phyloP scores from a whole-genome alignment of 768 basidiomycete genomes.

The Xanthoconium stramineum region DNA sequence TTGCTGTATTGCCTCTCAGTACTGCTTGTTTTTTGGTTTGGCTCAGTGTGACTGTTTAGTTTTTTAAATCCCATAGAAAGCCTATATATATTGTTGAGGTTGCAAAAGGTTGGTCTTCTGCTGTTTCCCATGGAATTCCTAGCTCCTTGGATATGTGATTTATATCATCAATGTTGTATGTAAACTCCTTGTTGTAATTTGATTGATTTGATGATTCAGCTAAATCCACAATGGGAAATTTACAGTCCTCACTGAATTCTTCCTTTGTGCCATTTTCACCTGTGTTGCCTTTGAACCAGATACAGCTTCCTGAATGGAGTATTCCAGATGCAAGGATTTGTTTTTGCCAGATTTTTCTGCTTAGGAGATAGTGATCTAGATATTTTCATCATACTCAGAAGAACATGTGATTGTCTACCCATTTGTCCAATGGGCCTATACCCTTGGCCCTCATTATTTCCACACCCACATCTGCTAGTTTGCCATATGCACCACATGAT shows the following conservation, averaged over 20 bases:
- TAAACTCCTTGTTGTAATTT: neutral
- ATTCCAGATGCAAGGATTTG: too few relatives aligned
- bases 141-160: neutral
- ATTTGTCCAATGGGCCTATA: neutral
- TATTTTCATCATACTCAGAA: neutral
- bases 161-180: neutral
- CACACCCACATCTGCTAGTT: neutral
- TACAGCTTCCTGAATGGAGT: neutral
- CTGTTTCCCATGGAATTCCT: neutral
- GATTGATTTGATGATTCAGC: too few relatives aligned
- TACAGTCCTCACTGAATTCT: neutral
- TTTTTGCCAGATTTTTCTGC: neutral
- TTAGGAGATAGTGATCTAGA: too few relatives aligned
- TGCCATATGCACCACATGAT: neutral
- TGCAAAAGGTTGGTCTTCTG: neutral
- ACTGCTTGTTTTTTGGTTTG: too few relatives aligned
- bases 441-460: neutral
- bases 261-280: neutral
- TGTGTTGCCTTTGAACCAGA: neutral
- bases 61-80: too few relatives aligned
- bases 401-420: neutral
- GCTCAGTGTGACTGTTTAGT: too few relatives aligned
- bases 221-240: too few relatives aligned
- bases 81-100: too few relatives aligned
- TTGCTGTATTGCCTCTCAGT: too few relatives aligned